Percentiles rank a stretch among this genome's conserved stretches.
Conservation (phyloP, 2,329 filamentous ascomycete species). For the Uncinocarpus reesii region DNA sequence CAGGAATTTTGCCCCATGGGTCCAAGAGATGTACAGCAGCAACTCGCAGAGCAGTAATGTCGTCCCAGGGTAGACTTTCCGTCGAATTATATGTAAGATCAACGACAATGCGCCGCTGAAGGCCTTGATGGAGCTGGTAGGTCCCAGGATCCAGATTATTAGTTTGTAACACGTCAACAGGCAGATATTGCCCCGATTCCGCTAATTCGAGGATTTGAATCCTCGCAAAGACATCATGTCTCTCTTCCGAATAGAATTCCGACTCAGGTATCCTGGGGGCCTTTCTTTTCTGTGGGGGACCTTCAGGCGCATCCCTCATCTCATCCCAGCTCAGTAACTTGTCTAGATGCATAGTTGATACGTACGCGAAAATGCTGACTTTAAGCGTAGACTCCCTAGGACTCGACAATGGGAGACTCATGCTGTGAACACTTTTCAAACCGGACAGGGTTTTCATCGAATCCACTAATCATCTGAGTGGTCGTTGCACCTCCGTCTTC, state of each 20-base stretch:
- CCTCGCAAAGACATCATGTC: conserved; percentile 81
- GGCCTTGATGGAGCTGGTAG: conserved; percentile 88
- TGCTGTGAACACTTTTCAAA: conserved; percentile 98
- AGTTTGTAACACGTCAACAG: conserved; percentile 83
- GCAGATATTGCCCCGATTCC: conserved; percentile 80
- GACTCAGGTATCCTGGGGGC: conserved; percentile 70
- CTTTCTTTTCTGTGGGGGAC: conserved; percentile 48
- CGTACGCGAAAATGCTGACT: conserved; percentile 82
- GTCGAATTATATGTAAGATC: conserved; percentile 87
- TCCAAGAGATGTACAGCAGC: conserved; percentile 77
- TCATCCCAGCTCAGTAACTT: conserved; percentile 98
- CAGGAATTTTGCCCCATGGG: conserved; percentile 70
- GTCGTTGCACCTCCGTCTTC: conserved; percentile 83
- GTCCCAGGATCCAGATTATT: conserved; percentile 76
- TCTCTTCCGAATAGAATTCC: conserved; percentile 86
- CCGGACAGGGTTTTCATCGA: conserved; percentile 81
- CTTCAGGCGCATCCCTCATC: conserved; percentile 66
- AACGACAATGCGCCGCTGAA: conserved; percentile 79
- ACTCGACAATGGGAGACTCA: conserved; percentile 78
- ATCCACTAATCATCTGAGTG: conserved; percentile 85
- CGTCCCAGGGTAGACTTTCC: conserved; percentile 78
- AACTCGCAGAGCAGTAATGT: conserved; percentile 64
- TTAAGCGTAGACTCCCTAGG: conserved; percentile 65
- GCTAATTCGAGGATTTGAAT: conserved; percentile 85
- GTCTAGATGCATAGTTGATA: conserved; percentile 88